phyloP scores from a whole-genome alignment of 2,329 filamentous ascomycete genomes.

The Fusarium mundagurra region DNA sequence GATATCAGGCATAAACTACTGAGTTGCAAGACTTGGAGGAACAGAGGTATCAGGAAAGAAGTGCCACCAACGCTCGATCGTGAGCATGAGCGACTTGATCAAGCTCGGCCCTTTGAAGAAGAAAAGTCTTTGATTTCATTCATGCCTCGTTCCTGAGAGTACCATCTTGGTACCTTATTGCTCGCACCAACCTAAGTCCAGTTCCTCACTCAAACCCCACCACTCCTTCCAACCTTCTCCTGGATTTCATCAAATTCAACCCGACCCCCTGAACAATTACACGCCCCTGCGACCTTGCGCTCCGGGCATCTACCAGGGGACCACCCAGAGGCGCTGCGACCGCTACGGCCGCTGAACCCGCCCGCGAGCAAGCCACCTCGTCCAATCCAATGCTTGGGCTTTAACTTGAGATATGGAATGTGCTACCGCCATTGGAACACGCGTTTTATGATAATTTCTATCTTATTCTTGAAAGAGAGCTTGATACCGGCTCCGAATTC shows the following conservation, averaged over 20 bases:
- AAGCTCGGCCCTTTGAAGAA: neutral
- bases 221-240: conserved; percentile 23
- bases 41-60: neutral
- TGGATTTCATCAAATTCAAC: conserved; percentile 16
- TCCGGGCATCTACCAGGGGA: conserved; percentile 12
- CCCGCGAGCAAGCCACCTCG: conserved; percentile 40
- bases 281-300: conserved; percentile 15
- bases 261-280: conserved; percentile 19
- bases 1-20: neutral
- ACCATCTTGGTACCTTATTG: neutral
- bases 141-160: conserved; percentile 34
- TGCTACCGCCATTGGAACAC: conserved; percentile 39
- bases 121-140: conserved; percentile 18
- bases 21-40: neutral
- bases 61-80: neutral
- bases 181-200: neutral
- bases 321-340: conserved; percentile 35
- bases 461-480: neutral
- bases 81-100: neutral
- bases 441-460: conserved; percentile 24
- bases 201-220: conserved; percentile 13
- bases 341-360: conserved; percentile 38
- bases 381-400: conserved; percentile 41
- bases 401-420: conserved; percentile 41
- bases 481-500: neutral